phyloP scores from a whole-genome alignment of 1,284 basidiomycete species.

The Phenoliferia sp. region DNA sequence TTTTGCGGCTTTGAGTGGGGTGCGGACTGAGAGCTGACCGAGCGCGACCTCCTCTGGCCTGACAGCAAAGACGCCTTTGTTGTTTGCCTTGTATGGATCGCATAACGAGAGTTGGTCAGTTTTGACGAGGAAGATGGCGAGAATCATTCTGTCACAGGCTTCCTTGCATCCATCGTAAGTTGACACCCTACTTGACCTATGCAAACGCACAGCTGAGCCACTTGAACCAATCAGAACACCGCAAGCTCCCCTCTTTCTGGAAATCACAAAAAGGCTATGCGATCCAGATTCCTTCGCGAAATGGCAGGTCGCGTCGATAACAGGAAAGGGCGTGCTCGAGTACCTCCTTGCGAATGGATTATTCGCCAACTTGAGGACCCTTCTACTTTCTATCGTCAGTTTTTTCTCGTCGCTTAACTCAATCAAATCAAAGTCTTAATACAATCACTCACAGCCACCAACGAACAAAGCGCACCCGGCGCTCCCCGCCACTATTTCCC shows the following conservation, averaged over 20 bases:
- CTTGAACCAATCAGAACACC: slow-evolving; percentile 2
- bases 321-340: slow-evolving; percentile 1
- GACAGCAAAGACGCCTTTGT: slow-evolving; percentile 18
- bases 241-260: slow-evolving; percentile 33
- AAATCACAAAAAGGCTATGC: slow-evolving; percentile 30
- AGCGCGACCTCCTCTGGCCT: background rate
- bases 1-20: background rate
- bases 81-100: slow-evolving; percentile 16
- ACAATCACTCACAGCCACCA: slow-evolving; percentile 44
- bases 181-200: too few species aligned
- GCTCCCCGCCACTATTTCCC: slow-evolving; percentile 48
- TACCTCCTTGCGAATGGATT: slow-evolving; percentile 10
- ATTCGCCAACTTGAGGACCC: slow-evolving; percentile 14
- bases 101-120: slow-evolving; percentile 36
- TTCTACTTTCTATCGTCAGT: slow-evolving; percentile 20
- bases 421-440: slow-evolving; percentile 12
- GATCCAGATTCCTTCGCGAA: slow-evolving; percentile 29
- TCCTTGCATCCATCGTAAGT: slow-evolving; percentile 48
- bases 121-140: slow-evolving; percentile 33
- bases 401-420: slow-evolving; percentile 36
- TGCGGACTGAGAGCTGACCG: slow-evolving; percentile 2
- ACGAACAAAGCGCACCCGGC: slow-evolving; percentile 42
- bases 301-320: background rate
- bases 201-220: background rate
- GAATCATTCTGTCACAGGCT: slow-evolving; percentile 40